Percentiles rank a stretch among this genome's conserved stretches.
Evolutionary conservation across 208 protist genomes (phyloP).

Genomic region (Crithidia fasciculata): DNA sequence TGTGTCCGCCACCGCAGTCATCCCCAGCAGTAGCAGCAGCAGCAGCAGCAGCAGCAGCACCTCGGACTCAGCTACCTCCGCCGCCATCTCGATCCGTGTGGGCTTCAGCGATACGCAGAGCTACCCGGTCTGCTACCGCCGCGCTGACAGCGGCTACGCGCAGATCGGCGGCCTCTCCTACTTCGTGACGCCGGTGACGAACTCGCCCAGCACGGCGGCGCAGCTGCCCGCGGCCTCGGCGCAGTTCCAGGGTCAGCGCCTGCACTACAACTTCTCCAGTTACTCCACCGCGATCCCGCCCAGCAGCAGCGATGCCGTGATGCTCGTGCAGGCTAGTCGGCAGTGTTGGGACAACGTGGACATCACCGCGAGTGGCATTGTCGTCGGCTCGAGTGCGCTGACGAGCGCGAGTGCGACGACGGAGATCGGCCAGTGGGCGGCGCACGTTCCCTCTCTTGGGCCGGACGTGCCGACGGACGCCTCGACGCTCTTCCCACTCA

Average conservation of each 20-base stretch:
- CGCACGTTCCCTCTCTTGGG: slow-evolving; percentile 84
- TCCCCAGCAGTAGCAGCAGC: not conserved
- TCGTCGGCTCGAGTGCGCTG: slow-evolving; percentile 40
- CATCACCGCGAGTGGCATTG: slow-evolving; percentile 33
- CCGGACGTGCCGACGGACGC: slow-evolving; percentile 46
- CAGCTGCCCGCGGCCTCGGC: slow-evolving; percentile 40
- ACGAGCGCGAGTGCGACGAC: slow-evolving; percentile 17
- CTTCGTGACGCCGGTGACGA: slow-evolving; percentile 45
- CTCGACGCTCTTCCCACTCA: slow-evolving; percentile 61
- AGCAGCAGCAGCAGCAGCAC: no score
- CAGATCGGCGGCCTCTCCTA: slow-evolving; percentile 43
- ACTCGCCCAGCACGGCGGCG: slow-evolving; percentile 45
- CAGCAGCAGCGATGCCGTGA: slow-evolving; percentile 50
- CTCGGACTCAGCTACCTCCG: slow-evolving; percentile 7
- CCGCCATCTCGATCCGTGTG: slow-evolving; percentile 57
- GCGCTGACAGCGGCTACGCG: slow-evolving; percentile 78
- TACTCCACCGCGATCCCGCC: slow-evolving; percentile 41
- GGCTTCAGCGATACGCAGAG: slow-evolving; percentile 52
- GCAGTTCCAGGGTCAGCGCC: slow-evolving; percentile 81
- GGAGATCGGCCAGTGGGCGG: slow-evolving; percentile 44
- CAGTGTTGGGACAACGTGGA: slow-evolving; percentile 76
- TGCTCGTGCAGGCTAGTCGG: slow-evolving; percentile 68
- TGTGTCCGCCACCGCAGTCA: slow-evolving; percentile 28
- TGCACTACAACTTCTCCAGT: slow-evolving; percentile 58
- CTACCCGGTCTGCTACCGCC: slow-evolving; percentile 84